Evolutionary conservation across 805 yeast species (phyloP).

Genomic region (Pichia californica): DNA sequence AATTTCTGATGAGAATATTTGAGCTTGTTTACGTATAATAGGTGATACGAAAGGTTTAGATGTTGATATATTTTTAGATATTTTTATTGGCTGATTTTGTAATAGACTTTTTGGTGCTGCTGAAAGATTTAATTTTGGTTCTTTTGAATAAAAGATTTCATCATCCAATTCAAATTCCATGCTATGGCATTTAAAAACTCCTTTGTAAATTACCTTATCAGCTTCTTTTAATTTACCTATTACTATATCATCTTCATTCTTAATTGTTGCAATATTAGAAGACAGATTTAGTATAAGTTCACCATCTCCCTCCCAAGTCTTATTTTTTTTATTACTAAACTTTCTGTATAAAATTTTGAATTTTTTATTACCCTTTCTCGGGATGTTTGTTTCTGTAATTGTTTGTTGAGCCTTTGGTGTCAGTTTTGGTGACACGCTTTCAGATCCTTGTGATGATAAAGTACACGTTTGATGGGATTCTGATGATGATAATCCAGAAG

Average conservation of each 20-base stretch:
- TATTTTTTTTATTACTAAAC: conserved; percentile 67
- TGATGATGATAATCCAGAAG: no score
- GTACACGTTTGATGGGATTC: neutral
- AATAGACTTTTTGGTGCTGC: neutral
- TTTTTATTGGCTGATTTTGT: neutral
- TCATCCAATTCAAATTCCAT: conserved; percentile 63
- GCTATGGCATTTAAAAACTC: conserved; percentile 33
- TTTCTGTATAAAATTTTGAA: conserved; percentile 61
- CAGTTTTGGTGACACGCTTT: neutral
- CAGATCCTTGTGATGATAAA: neutral
- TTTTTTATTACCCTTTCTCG: no score
- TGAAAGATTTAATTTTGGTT: conserved; percentile 4
- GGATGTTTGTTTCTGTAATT: no score
- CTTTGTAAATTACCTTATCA: conserved; percentile 18
- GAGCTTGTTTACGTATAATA: no score
- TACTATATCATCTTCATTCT: conserved; percentile 25
- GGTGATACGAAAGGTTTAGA: no score
- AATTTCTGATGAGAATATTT: no score
- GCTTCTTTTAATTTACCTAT: conserved; percentile 19
- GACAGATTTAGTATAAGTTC: conserved; percentile 31
- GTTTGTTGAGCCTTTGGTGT: conserved; percentile 4
- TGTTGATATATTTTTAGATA: neutral
- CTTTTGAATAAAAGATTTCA: conserved; percentile 19
- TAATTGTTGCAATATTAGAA: conserved; percentile 18
- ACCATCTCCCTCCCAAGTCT: conserved; percentile 96